Percentiles rank a stretch among this genome's conserved stretches.
Evolutionary conservation across 192 early-diverging fungal species (phyloP).

Genomic region (Irineochytrium annulatum): DNA sequence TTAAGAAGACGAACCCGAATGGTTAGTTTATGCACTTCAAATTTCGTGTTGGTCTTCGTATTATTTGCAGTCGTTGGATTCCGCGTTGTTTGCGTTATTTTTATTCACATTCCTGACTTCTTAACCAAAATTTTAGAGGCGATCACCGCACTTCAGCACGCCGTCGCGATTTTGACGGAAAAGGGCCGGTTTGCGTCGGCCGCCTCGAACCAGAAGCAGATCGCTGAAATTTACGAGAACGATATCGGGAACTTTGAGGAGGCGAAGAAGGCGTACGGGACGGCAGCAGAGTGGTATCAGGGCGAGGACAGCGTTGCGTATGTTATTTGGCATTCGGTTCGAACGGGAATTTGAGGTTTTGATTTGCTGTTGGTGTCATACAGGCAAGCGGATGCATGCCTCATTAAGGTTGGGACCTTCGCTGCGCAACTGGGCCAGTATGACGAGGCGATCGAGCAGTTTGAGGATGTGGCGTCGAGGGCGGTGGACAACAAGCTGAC

Average conservation of each 20-base stretch:
- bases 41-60: background rate
- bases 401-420: slow-evolving; percentile 87
- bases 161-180: slow-evolving; percentile 78
- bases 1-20: slow-evolving; percentile 77
- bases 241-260: slow-evolving; percentile 74
- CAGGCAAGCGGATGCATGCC: slow-evolving; percentile 83
- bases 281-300: slow-evolving; percentile 90
- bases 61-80: background rate
- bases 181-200: slow-evolving; percentile 82
- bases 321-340: slow-evolving; percentile 20
- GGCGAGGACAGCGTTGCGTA: slow-evolving; percentile 87
- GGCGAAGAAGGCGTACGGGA: slow-evolving; percentile 83
- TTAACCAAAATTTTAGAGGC: slow-evolving; percentile 51
- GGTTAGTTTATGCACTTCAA: slow-evolving; percentile 35
- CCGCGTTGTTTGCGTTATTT: background rate
- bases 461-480: slow-evolving; percentile 81
- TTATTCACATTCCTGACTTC: background rate
- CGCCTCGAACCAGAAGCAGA: slow-evolving; percentile 90
- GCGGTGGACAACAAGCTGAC: slow-evolving; percentile 86
- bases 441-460: slow-evolving; percentile 82
- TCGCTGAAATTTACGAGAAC: slow-evolving; percentile 87
- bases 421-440: slow-evolving; percentile 87
- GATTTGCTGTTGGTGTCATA: background rate
- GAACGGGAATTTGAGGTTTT: background rate
- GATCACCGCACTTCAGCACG: slow-evolving; percentile 66